phyloP scores from a whole-genome alignment of 2,329 filamentous ascomycete species.

The Biscogniauxia marginata region DNA sequence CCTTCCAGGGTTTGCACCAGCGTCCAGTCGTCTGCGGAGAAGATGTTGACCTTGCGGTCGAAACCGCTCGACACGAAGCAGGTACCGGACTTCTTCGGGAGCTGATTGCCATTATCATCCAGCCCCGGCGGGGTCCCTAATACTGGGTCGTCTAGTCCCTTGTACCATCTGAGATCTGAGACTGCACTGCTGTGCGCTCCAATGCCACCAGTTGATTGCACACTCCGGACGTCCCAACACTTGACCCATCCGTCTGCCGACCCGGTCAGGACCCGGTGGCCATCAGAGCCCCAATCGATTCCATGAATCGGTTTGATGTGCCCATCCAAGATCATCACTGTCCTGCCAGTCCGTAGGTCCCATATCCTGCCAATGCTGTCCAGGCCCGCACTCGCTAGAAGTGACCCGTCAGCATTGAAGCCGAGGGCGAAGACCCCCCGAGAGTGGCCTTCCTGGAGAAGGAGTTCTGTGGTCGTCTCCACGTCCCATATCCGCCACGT shows the following conservation, averaged over 20 bases:
- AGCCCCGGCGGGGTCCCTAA: slow-evolving; percentile 58
- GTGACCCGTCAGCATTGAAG: slow-evolving; percentile 88
- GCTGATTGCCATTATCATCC: slow-evolving; percentile 62
- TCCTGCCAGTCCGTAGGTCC: slow-evolving; percentile 89
- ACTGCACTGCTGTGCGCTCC: slow-evolving; percentile 91
- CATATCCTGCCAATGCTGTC: slow-evolving; percentile 95
- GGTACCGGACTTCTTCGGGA: slow-evolving; percentile 83
- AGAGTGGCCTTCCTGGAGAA: slow-evolving; percentile 92
- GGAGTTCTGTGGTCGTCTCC: slow-evolving; percentile 75
- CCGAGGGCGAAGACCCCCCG: slow-evolving; percentile 86
- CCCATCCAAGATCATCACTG: slow-evolving; percentile 85
- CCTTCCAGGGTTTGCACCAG: slow-evolving; percentile 83
- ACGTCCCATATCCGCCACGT: slow-evolving; percentile 95
- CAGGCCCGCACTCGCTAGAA: slow-evolving; percentile 86
- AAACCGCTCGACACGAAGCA: slow-evolving; percentile 92
- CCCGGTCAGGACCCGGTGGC: slow-evolving; percentile 87
- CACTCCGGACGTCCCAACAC: slow-evolving; percentile 94
- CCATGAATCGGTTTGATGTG: slow-evolving; percentile 90
- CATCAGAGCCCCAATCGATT: slow-evolving; percentile 88
- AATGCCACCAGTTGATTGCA: slow-evolving; percentile 77
- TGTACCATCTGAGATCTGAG: slow-evolving; percentile 91
- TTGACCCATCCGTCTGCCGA: slow-evolving; percentile 95
- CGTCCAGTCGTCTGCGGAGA: slow-evolving; percentile 95
- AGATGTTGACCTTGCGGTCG: slow-evolving; percentile 92
- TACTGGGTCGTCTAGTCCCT: slow-evolving; percentile 74